Conservation (phyloP, 371 early-diverging fungal genomes). For the Basidiobolus meristosporus region DNA sequence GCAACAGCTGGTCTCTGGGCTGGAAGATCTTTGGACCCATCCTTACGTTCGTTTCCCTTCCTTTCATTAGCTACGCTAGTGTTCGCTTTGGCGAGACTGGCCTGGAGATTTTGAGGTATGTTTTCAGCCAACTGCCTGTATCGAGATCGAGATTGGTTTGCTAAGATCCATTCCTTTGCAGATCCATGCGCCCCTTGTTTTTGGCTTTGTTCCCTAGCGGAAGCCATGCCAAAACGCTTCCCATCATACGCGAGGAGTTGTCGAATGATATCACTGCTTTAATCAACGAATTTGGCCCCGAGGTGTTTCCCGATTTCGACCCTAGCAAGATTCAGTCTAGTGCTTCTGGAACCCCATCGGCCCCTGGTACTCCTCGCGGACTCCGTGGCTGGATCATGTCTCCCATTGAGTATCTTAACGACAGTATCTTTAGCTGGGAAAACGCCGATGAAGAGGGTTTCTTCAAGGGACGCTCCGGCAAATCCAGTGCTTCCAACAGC, state of each 20-base stretch:
- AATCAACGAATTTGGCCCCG: slow-evolving; percentile 75
- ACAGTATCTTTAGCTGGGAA: slow-evolving; percentile 36
- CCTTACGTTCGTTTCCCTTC: slow-evolving; percentile 29
- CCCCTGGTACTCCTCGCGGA: neutral
- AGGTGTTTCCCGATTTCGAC: slow-evolving; percentile 65
- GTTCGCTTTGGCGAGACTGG: slow-evolving; percentile 80
- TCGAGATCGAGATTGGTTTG: too few relatives aligned
- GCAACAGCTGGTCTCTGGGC: slow-evolving; percentile 11
- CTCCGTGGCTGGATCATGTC: slow-evolving; percentile 5
- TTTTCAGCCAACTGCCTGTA: neutral
- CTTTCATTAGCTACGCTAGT: slow-evolving; percentile 59
- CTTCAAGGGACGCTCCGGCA: too few relatives aligned
- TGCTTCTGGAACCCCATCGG: neutral
- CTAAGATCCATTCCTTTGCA: slow-evolving; percentile 4
- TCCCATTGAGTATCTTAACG: slow-evolving; percentile 23
- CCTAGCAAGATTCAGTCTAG: slow-evolving; percentile 13
- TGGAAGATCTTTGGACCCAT: slow-evolving; percentile 19
- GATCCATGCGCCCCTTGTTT: slow-evolving; percentile 69
- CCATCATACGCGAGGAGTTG: slow-evolving; percentile 45
- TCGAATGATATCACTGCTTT: slow-evolving; percentile 53
- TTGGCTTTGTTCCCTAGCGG: slow-evolving; percentile 41
- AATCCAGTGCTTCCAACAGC: too few relatives aligned
- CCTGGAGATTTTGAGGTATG: slow-evolving; percentile 57
- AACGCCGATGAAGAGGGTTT: slow-evolving; percentile 16
- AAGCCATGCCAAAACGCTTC: slow-evolving; percentile 29